Evolutionary conservation across 805 yeast genomes (phyloP).

Genomic region (Yarrowia sp.): DNA sequence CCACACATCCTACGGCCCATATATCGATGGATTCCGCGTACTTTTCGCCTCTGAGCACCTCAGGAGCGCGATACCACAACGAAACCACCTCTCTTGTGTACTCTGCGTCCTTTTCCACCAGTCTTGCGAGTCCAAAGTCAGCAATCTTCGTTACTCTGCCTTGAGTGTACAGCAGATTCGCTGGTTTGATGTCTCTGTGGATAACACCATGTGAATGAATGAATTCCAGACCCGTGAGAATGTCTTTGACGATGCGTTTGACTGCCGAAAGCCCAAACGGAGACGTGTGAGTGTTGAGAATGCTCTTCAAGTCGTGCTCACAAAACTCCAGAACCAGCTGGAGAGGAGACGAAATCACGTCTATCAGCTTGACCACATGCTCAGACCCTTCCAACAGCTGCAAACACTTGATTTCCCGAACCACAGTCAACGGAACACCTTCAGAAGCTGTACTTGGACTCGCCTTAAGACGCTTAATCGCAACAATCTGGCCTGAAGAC

Average conservation of each 20-base stretch:
- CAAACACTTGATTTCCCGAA: conserved; percentile 11
- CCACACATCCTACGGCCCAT: conserved; percentile 13
- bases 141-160: conserved; percentile 81
- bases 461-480: not conserved
- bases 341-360: conserved; percentile 44
- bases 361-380: conserved; percentile 47
- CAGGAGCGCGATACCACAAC: conserved; percentile 17
- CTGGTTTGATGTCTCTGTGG: conserved; percentile 93
- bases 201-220: conserved; percentile 70
- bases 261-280: not conserved
- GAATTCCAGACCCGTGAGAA: conserved; percentile 60
- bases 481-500: conserved; percentile 47
- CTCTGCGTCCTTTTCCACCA: conserved; percentile 40
- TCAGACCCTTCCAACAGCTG: not conserved
- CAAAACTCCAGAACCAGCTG: conserved; percentile 39
- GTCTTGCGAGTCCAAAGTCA: conserved; percentile 95
- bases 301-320: conserved; percentile 37
- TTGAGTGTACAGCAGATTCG: conserved; percentile 71
- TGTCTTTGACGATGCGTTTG: conserved; percentile 28
- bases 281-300: conserved; percentile 45
- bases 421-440: not conserved
- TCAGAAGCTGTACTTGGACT: not conserved
- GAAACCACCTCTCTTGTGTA: conserved; percentile 16
- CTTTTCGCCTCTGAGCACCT: not conserved
- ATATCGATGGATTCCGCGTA: not conserved